Evolutionary conservation across 139 green algal genomes (phyloP).

Genomic region (Picochlorum sp.): DNA sequence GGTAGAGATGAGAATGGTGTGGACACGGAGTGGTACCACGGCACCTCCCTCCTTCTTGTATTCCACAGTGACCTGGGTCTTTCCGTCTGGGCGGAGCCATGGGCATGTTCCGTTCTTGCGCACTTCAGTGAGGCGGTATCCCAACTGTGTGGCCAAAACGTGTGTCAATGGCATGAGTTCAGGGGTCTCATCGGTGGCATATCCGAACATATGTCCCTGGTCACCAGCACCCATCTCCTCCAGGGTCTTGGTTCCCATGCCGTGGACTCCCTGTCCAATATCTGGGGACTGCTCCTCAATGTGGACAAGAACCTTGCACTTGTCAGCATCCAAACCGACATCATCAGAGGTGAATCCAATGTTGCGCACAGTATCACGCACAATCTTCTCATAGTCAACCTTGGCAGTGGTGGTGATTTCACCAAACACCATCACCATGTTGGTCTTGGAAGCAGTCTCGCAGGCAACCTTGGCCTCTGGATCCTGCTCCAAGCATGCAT

Average conservation of each 20-base stretch:
- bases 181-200: conserved; percentile 95
- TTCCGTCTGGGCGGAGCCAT: conserved; percentile 97
- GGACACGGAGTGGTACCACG: conserved; percentile 85
- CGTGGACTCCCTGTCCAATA: conserved; percentile 97
- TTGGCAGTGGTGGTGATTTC: conserved; percentile 99
- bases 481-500: conserved; percentile 95
- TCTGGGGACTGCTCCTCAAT: conserved; percentile 99
- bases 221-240: conserved; percentile 98
- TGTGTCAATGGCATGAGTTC: conserved; percentile 99
- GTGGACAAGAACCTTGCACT: conserved; percentile 97
- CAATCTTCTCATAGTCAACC: conserved; percentile 95
- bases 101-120: conserved; percentile 83
- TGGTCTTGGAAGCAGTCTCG: conserved; percentile 98
- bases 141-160: conserved; percentile 92
- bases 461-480: conserved; percentile 94
- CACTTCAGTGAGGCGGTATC: conserved; percentile 76
- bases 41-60: conserved; percentile 91
- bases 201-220: conserved; percentile 99
- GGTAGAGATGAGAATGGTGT: conserved; percentile 99
- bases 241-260: conserved; percentile 96
- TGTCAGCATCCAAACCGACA: conserved; percentile 91
- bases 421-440: conserved; percentile 99
- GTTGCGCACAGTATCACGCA: conserved; percentile 63
- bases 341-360: conserved; percentile 94
- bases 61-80: conserved; percentile 99